Base-by-base conservation (phyloP, 192 early-diverging fungal genomes). In the Mortierella hygrophila region DNA sequence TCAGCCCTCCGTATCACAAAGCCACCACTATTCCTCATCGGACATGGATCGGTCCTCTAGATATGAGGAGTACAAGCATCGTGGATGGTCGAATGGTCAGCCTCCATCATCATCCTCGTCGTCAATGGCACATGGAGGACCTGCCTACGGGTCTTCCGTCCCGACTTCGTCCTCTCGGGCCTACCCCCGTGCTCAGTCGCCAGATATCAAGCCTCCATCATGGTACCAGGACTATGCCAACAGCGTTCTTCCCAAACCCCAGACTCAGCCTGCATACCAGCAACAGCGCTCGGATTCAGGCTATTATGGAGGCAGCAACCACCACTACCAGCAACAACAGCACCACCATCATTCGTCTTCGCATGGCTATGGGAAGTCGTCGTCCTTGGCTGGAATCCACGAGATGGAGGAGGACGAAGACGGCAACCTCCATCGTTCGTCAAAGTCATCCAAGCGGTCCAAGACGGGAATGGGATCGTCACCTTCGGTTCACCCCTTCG, bases 201-300 rank as follows among this genome's bases (percentile, higher is more conserved):
- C 84, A 26, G 84, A 86, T 38, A 86, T 86, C 65, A 77, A 86
- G 44, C 84, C 84, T 10, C 84, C 84, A 18, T 68, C 60, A 23
- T 86, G 84, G 84, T 86, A 86, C 54, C 84, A 86, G 42, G 81
- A 79, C 65, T 86, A 86, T 49, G 84, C 84, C n/a, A 79, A 86
- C 32, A 77, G 79, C 47, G 84, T 86, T 1, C 52, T 71, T 16
- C 68, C 77, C 40, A 76, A 80, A 41, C 72, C 76, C 1, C 82
- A 77, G 52, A 21, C 71, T 49, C 68, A 76, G 37, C 46, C 75
- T 16, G 76, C 72, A 18, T 75, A 74, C 60, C 65, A 69, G 37
- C 60, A 65, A 32, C 60, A 65, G 13, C 82, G 79, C 6, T 32
- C 57, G 60, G 68, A 84, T 38, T n/a, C 60, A 1, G 38, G 74